Evolutionary conservation across 257 asterid genomes (phyloP).

Genomic region (Forsythia suspensa): DNA sequence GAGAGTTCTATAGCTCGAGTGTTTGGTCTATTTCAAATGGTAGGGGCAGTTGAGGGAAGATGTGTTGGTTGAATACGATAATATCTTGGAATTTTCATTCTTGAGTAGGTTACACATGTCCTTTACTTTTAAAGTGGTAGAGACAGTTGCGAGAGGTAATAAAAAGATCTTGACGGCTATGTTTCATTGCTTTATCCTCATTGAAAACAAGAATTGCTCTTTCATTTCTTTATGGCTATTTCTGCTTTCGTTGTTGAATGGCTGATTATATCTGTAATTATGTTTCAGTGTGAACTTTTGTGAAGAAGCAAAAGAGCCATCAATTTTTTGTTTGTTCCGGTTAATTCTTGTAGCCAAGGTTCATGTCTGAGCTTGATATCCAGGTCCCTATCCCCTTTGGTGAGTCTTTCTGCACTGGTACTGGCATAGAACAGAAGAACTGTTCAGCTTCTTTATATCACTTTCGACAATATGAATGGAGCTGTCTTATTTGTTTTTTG

Average conservation of each 20-base stretch:
- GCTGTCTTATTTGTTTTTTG: background rate
- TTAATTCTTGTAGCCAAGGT: slow-evolving; percentile 45
- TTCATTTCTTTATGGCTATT: background rate
- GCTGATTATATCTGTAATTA: background rate
- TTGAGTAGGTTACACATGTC: background rate
- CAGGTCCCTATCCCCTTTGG: slow-evolving; percentile 73
- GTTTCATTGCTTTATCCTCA: background rate
- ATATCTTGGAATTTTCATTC: background rate
- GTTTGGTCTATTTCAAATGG: background rate
- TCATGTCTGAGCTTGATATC: slow-evolving; percentile 85
- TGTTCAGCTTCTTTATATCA: background rate
- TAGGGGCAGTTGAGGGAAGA: background rate
- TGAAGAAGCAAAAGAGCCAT: background rate
- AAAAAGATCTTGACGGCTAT: background rate
- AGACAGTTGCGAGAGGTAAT: background rate
- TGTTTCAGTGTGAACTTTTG: slow-evolving; percentile 13
- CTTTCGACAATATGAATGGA: background rate
- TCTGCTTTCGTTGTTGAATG: background rate
- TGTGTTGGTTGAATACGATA: background rate
- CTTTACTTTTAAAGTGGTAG: background rate
- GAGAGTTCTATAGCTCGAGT: background rate
- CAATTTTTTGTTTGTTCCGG: slow-evolving; percentile 24
- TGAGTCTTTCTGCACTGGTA: slow-evolving; percentile 22
- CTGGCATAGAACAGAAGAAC: background rate
- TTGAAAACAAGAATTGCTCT: background rate